Percentiles rank a stretch among this genome's conserved stretches.
phyloP scores from a whole-genome alignment of 306 rosid species.

The Cucumis hystrix region DNA sequence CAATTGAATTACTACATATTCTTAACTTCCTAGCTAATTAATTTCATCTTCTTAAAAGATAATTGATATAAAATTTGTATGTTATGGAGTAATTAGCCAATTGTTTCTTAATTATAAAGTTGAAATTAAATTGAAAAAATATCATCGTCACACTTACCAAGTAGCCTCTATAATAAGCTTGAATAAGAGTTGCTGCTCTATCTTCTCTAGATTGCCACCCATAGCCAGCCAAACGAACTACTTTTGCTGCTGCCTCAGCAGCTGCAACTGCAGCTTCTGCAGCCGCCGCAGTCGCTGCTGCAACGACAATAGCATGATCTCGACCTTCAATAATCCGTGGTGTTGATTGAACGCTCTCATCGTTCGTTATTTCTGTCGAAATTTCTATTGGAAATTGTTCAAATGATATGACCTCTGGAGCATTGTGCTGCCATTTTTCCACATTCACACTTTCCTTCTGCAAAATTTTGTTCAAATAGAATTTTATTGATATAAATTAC shows the following conservation, averaged over 20 bases:
- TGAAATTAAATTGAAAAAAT: background rate
- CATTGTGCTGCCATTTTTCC: conserved; percentile 40
- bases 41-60: no score
- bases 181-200: conserved; percentile 73
- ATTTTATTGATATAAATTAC: no score
- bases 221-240: conserved; percentile 60
- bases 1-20: no score
- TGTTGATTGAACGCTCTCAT: conserved; percentile 42
- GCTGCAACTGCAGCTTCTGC: conserved; percentile 78
- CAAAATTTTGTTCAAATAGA: background rate
- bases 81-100: background rate
- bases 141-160: conserved; percentile 23
- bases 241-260: conserved; percentile 81
- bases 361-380: conserved; percentile 53
- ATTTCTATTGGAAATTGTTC: conserved; percentile 68
- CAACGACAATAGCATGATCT: conserved; percentile 63
- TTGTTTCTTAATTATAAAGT: background rate
- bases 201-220: conserved; percentile 65
- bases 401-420: conserved; percentile 60
- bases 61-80: no score
- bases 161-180: conserved; percentile 83
- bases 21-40: no score
- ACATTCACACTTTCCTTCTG: conserved; percentile 25
- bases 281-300: conserved; percentile 69
- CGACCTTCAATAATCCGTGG: conserved; percentile 34